A percentile compares a stretch with the other conserved stretches of the same genome.
Evolutionary conservation across 2,329 filamentous ascomycete genomes (phyloP).

Genomic region (Ophiostoma ulmi): DNA sequence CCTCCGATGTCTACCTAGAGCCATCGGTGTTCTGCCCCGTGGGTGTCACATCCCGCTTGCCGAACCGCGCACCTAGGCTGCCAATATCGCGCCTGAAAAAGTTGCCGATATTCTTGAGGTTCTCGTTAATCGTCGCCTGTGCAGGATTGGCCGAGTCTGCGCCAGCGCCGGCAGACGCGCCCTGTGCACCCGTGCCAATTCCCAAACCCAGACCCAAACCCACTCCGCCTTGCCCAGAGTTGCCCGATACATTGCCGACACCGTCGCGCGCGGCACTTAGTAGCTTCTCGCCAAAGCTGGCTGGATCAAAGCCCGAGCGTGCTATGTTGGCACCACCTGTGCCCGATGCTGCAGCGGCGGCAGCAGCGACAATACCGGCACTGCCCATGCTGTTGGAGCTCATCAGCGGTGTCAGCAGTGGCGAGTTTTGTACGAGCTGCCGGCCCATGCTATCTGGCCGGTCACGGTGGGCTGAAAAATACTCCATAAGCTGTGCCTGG

Average conservation of each 20-base stretch:
- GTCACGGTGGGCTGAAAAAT: constrained; percentile 77
- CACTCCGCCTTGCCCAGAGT: constrained; percentile 28
- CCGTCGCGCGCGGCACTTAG: constrained; percentile 83
- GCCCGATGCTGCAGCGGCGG: background rate
- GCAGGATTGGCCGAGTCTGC: constrained; percentile 36
- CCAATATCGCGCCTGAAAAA: constrained; percentile 89
- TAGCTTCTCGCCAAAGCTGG: constrained; percentile 70
- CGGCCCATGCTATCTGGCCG: constrained; percentile 59
- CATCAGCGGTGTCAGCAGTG: constrained; percentile 65
- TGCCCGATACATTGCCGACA: constrained; percentile 17
- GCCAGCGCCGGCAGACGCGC: constrained; percentile 15
- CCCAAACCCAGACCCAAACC: constrained; percentile 15
- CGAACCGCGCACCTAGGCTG: constrained; percentile 67
- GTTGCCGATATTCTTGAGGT: constrained; percentile 90
- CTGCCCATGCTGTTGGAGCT: constrained; percentile 39
- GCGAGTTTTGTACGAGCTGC: constrained; percentile 63
- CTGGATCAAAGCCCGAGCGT: constrained; percentile 25
- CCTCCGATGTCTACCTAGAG: background rate
- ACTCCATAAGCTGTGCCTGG: constrained; percentile 74
- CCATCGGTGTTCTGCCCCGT: constrained; percentile 28
- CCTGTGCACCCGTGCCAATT: constrained; percentile 14
- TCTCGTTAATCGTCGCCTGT: constrained; percentile 79
- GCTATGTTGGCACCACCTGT: constrained; percentile 4
- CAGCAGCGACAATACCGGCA: constrained; percentile 36
- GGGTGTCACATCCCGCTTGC: constrained; percentile 50